These are phyloP conservation scores for Tuber melanosporum DNA, from an alignment of 495 filamentous ascomycete genomes.

Conservation along the genomic window DNA sequence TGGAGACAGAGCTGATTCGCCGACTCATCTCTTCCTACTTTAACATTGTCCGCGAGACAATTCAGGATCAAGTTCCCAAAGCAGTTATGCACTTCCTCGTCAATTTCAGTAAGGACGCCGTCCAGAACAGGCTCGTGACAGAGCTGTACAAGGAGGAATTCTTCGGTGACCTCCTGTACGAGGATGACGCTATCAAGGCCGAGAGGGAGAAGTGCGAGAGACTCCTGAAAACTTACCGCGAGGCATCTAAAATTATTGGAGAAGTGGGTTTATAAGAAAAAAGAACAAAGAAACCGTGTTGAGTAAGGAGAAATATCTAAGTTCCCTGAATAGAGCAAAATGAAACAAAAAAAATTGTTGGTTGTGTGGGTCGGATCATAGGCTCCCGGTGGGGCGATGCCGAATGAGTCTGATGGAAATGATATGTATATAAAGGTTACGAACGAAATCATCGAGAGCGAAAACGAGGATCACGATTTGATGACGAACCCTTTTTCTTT, in stretches of 20 bases:
- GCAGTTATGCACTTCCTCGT: slow-evolving; percentile 98
- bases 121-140: slow-evolving; percentile 92
- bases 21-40: slow-evolving; percentile 96
- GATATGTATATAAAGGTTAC: slow-evolving; percentile 3
- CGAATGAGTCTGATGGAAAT: background rate
- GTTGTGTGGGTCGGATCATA: background rate
- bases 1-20: slow-evolving; percentile 96
- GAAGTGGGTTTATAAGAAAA: slow-evolving; percentile 56
- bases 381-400: background rate
- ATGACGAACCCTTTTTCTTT: background rate
- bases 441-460: background rate
- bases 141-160: slow-evolving; percentile 91
- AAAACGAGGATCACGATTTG: background rate
- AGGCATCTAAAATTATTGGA: slow-evolving; percentile 94
- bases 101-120: slow-evolving; percentile 94
- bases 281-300: slow-evolving; percentile 8
- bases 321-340: background rate
- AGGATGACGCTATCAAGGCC: slow-evolving; percentile 93
- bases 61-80: slow-evolving; percentile 96
- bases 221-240: slow-evolving; percentile 84
- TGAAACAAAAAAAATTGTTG: background rate
- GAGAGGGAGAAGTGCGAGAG: slow-evolving; percentile 98
- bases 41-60: slow-evolving; percentile 94
- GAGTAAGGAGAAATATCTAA: background rate
- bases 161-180: slow-evolving; percentile 89